Conservation (phyloP, 306 rosid genomes). For the Phaseolus lunatus region DNA sequence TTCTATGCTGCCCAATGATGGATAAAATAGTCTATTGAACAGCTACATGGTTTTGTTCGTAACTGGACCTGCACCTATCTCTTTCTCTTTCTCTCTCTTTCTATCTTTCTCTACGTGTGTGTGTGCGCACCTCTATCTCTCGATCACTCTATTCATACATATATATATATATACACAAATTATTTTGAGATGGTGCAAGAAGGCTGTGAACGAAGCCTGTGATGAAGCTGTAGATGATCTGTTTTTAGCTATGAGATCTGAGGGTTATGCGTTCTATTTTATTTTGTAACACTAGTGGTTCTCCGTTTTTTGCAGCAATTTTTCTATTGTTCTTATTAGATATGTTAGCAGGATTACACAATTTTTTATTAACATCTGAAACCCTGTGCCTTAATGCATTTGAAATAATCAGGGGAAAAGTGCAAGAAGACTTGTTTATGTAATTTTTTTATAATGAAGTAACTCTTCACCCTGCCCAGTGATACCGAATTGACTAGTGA, state of each 20-base stretch:
- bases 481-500: no score
- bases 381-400: not conserved
- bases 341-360: not conserved
- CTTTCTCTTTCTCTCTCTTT: not conserved
- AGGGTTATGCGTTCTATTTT: slow-evolving; percentile 30
- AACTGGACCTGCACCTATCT: slow-evolving; percentile 39
- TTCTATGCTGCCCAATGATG: slow-evolving; percentile 47
- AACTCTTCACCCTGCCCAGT: no score
- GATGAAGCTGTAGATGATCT: slow-evolving; percentile 34
- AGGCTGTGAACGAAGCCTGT: slow-evolving; percentile 44
- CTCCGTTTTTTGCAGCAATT: not conserved
- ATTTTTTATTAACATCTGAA: not conserved
- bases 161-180: not conserved
- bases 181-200: slow-evolving; percentile 24
- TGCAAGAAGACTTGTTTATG: not conserved
- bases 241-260: slow-evolving; percentile 49
- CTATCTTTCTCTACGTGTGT: not conserved
- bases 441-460: no score
- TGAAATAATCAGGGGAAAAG: not conserved
- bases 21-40: slow-evolving; percentile 13
- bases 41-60: slow-evolving; percentile 41
- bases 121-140: not conserved
- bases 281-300: not conserved
- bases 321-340: not conserved
- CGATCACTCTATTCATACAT: not conserved